Conservation (phyloP, 345 rosid species). For the Brassica cretica region DNA sequence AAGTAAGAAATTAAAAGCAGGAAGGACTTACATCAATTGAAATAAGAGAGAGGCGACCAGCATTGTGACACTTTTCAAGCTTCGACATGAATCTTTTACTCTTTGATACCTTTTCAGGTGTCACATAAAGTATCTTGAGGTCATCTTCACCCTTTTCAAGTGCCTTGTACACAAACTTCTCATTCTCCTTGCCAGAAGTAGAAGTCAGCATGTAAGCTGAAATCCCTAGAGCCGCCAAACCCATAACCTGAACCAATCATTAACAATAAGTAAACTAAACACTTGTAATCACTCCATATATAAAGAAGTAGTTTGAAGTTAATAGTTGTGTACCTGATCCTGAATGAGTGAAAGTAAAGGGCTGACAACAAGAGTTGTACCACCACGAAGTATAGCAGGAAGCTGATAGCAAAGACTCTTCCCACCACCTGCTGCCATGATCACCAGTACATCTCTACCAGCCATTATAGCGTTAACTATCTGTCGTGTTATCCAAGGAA, state of each 20-base stretch:
- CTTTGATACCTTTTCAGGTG: slow-evolving; percentile 95
- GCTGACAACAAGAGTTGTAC: slow-evolving; percentile 84
- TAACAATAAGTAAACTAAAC: neutral
- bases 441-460: slow-evolving; percentile 80
- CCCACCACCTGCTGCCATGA: slow-evolving; percentile 99
- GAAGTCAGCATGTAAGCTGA: slow-evolving; percentile 88
- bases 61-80: slow-evolving; percentile 83
- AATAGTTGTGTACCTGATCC: slow-evolving; percentile 64
- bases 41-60: slow-evolving; percentile 75
- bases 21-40: slow-evolving; percentile 77
- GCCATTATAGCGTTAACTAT: slow-evolving; percentile 84
- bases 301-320: neutral
- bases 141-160: slow-evolving; percentile 89
- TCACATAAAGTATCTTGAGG: slow-evolving; percentile 80
- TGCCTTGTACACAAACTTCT: slow-evolving; percentile 85
- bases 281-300: neutral
- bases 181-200: slow-evolving; percentile 78
- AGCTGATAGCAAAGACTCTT: slow-evolving; percentile 98
- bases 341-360: slow-evolving; percentile 91
- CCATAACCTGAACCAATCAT: slow-evolving; percentile 68
- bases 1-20: neutral
- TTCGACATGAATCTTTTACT: slow-evolving; percentile 99
- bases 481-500: slow-evolving; percentile 39
- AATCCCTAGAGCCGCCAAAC: slow-evolving; percentile 81
- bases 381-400: slow-evolving; percentile 73